A percentile compares a stretch with the other conserved stretches of the same genome.
phyloP scores from a whole-genome alignment of 352 stramenopile genomes.

The Blastocystis sp. region DNA sequence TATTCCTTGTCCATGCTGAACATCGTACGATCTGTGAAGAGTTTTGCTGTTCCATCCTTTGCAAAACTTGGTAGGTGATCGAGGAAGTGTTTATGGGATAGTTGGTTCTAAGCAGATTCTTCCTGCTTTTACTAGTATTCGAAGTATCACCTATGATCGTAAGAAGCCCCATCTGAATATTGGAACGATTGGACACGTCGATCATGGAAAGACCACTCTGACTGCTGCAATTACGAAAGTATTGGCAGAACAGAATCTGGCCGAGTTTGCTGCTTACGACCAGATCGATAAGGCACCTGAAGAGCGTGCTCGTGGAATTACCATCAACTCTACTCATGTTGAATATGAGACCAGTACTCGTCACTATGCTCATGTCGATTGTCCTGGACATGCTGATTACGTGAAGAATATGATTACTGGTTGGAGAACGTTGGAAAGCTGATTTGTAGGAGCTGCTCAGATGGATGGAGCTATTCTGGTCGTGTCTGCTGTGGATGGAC shows the following conservation, averaged over 20 bases:
- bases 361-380: conserved; percentile 92
- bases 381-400: conserved; percentile 88
- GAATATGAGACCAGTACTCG: conserved; percentile 83
- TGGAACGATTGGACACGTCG: conserved; percentile 92
- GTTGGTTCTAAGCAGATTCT: not conserved
- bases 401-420: conserved; percentile 97
- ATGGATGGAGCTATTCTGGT: conserved; percentile 86
- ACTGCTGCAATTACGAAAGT: conserved; percentile 90
- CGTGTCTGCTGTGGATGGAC: conserved; percentile 82
- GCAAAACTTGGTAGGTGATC: not conserved
- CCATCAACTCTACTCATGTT: conserved; percentile 80
- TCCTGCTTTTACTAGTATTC: conserved; percentile 23
- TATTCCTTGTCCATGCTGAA: conserved; percentile 10
- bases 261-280: conserved; percentile 77
- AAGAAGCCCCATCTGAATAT: conserved; percentile 91
- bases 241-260: conserved; percentile 73
- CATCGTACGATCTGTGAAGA: conserved; percentile 39
- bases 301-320: conserved; percentile 87
- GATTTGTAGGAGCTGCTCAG: conserved; percentile 74
- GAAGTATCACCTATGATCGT: conserved; percentile 68
- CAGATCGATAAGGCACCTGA: conserved; percentile 91
- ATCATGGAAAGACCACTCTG: conserved; percentile 91
- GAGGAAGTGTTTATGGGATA: not conserved
- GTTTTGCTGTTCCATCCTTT: not conserved
- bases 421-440: not conserved